Evolutionary conservation across 192 early-diverging fungal species (phyloP).

Genomic region (Phycomyces blakesleeanus): DNA sequence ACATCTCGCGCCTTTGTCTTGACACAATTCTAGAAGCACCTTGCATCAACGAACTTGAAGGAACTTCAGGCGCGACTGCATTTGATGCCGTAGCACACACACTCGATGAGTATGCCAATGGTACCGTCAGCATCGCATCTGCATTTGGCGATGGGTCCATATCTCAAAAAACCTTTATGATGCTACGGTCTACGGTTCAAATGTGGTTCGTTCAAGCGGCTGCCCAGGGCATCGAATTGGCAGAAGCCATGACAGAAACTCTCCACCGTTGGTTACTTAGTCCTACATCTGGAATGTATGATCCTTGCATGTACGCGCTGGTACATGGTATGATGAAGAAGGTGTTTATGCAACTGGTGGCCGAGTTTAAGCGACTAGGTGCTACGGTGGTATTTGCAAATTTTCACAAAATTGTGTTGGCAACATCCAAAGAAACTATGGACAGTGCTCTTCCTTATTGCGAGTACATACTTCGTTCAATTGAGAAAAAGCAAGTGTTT

Average conservation of each 20-base stretch:
- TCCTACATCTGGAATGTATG: conserved; percentile 71
- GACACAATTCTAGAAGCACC: conserved; percentile 78
- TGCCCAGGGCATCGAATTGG: conserved; percentile 58
- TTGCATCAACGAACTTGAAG: conserved; percentile 79
- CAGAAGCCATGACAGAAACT: conserved; percentile 75
- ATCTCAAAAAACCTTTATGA: conserved; percentile 60
- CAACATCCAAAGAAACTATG: conserved; percentile 74
- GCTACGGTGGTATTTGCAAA: conserved; percentile 74
- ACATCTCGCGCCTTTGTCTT: conserved; percentile 74
- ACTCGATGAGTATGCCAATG: conserved; percentile 59
- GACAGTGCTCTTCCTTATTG: conserved; percentile 70
- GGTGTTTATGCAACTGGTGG: conserved; percentile 79
- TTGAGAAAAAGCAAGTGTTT: conserved; percentile 73
- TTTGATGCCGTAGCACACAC: conserved; percentile 48
- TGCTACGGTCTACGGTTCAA: conserved; percentile 76
- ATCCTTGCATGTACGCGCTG: conserved; percentile 74
- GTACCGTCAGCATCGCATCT: conserved; percentile 34
- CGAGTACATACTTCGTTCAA: conserved; percentile 65
- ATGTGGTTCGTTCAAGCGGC: conserved; percentile 73
- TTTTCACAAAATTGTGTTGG: conserved; percentile 77
- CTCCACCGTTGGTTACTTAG: conserved; percentile 88
- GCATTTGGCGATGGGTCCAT: conserved; percentile 41
- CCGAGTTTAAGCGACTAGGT: conserved; percentile 77
- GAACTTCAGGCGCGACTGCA: conserved; percentile 36
- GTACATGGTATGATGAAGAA: conserved; percentile 89